Percentiles rank a stretch among this genome's conserved stretches.
Conservation (phyloP, 495 filamentous ascomycete genomes). For the Talaromyces ruber region DNA sequence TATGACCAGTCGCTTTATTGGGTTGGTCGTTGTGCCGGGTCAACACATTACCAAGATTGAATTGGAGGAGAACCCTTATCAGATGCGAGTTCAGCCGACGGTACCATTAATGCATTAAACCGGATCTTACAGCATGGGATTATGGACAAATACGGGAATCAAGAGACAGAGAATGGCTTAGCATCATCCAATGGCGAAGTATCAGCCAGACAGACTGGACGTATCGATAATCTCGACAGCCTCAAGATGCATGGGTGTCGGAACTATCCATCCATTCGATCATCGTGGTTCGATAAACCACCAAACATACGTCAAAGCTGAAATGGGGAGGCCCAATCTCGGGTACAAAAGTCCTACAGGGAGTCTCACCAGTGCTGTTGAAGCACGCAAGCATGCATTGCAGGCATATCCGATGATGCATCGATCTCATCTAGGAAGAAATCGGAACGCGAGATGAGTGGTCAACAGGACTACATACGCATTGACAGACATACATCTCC, state of each 20-base stretch:
- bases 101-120: not conserved
- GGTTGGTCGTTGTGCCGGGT: conserved; percentile 85
- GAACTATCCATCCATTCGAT: not conserved
- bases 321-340: not conserved
- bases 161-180: not conserved
- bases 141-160: not conserved
- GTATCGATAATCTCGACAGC: not conserved
- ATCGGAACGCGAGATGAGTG: not conserved
- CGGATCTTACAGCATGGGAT: not conserved
- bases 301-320: not conserved
- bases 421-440: not conserved
- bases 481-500: not conserved
- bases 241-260: not conserved
- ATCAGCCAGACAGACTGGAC: not conserved
- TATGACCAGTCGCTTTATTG: conserved; percentile 79
- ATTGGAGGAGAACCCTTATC: conserved; percentile 53
- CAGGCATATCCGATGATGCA: not conserved
- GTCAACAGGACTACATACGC: not conserved
- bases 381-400: not conserved
- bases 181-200: not conserved
- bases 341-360: not conserved
- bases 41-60: conserved; percentile 81
- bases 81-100: conserved; percentile 3
- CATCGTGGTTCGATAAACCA: not conserved
- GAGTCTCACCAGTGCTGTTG: not conserved